Conservation (phyloP, 2,329 filamentous ascomycete species). For the Colletotrichum viniferum region DNA sequence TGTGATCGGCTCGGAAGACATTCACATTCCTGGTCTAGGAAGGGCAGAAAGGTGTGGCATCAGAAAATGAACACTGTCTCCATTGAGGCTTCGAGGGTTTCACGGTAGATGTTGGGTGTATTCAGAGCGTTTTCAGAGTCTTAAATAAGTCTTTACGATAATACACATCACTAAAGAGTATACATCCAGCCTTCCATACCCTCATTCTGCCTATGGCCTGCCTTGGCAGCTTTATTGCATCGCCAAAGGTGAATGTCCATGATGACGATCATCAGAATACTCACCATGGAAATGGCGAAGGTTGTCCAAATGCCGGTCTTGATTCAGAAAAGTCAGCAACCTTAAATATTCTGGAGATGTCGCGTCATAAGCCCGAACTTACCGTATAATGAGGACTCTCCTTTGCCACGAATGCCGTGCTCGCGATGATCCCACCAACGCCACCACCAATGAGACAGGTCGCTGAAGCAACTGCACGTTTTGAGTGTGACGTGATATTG, state of each 20-base stretch:
- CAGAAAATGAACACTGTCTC: background rate
- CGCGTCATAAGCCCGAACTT: accelerated
- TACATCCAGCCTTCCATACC: constrained; percentile 16
- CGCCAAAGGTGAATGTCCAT: constrained; percentile 19
- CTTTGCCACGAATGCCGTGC: constrained; percentile 23
- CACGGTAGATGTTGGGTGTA: background rate
- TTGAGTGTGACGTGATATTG: constrained; percentile 33
- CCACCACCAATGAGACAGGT: constrained; percentile 32
- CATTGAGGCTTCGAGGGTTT: background rate
- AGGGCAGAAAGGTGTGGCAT: background rate
- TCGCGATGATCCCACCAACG: constrained; percentile 27
- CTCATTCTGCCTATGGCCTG: background rate
- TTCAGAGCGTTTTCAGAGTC: background rate
- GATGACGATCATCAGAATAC: constrained; percentile 4
- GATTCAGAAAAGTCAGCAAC: background rate
- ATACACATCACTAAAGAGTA: background rate
- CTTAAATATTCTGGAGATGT: background rate
- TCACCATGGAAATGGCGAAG: constrained; percentile 13
- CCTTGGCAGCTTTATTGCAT: constrained; percentile 12
- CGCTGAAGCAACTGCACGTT: constrained; percentile 31
- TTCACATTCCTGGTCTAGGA: background rate
- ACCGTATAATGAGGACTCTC: constrained; percentile 26
- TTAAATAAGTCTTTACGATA: background rate
- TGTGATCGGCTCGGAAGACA: background rate
- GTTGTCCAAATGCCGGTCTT: constrained; percentile 19